Conservation (phyloP, 805 yeast genomes). For the Monosporozyma servazzii region DNA sequence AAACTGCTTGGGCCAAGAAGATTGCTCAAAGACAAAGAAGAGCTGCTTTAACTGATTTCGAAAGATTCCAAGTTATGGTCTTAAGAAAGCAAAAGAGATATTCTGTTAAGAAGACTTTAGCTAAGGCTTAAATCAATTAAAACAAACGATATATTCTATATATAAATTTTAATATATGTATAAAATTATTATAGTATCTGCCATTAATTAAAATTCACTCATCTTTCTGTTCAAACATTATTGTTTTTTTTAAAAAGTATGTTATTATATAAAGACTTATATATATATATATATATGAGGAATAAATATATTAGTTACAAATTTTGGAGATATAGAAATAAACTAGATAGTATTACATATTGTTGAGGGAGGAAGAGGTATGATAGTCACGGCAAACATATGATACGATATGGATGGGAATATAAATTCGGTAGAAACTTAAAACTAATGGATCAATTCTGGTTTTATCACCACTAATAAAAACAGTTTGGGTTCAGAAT, state of each 20-base stretch:
- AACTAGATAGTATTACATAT: background rate
- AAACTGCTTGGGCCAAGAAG: constrained; percentile 96
- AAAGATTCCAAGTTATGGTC: constrained; percentile 98
- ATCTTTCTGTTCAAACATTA: background rate
- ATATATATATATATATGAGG: background rate
- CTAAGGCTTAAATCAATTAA: constrained; percentile 65
- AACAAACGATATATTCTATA: constrained; percentile 1
- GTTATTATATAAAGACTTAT: too few relatives aligned
- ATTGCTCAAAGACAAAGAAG: constrained; percentile 92
- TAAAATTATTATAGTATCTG: constrained; percentile 1
- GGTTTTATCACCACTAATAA: constrained; percentile 16
- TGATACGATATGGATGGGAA: background rate
- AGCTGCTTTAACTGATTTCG: constrained; percentile 89
- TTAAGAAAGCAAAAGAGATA: constrained; percentile 95
- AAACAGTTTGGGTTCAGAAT: constrained; percentile 9
- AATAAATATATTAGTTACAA: background rate
- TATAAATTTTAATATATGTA: constrained; percentile 1
- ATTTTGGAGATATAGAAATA: background rate
- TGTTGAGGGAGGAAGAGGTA: background rate
- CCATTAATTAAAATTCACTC: background rate
- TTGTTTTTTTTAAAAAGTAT: background rate
- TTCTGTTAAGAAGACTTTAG: constrained; percentile 92
- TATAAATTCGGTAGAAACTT: background rate
- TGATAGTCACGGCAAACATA: background rate
- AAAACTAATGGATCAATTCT: constrained; percentile 7